Evolutionary conservation across 176 grass and related monocot species (phyloP), one percentile per base, ranked within the genome.

Genomic region (Rhynchospora tenuis): DNA sequence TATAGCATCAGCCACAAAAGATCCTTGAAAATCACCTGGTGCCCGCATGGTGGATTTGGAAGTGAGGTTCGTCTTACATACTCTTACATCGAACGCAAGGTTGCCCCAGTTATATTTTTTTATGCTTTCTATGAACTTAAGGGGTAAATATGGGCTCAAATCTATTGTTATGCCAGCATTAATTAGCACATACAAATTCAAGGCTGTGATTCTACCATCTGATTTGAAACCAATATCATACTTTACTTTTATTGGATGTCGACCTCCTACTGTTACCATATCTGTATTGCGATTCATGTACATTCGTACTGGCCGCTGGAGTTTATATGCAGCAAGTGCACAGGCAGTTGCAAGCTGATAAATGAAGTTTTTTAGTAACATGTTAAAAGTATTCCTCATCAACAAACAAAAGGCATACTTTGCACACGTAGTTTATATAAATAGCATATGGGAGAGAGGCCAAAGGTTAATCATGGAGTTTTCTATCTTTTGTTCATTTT

Each of bases 151-250:
- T 27, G 94, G 91, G 79, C 94, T 97, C 10, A 76, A 56, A 87
- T 93, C 89, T 88, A 28, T 16, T 77, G 91, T 85, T 87, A 93
- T 91, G 7, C 94, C 91, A 12, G 91, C 94, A 17, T 97, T 64
- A 58, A 97, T 88, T 12, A 83, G 52, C 57, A 93, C 0, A 55
- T 90, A 64, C 7, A 93, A 22, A 47, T 97, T 91, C 86, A 97
- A 85, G 14, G 94, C 94, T 23, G 94, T 97, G 56, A 97, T 85
- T 76, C 89, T 90, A 33, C 94, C 94, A 78, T 93, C 59, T 54
- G 91, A 84, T 26, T 91, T 93, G 88, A 97, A 97, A 78, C 91
- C 94, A 42, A 97, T 89, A 58, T 89, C 79, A 50, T 97, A 97
- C 29, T 73, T 44, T 66, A 68, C 89, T 88, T 97, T 97, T 61